These are phyloP conservation scores for Musa troglodytarum DNA, from an alignment of 176 grass and related monocot species.

Conservation along the genomic window DNA sequence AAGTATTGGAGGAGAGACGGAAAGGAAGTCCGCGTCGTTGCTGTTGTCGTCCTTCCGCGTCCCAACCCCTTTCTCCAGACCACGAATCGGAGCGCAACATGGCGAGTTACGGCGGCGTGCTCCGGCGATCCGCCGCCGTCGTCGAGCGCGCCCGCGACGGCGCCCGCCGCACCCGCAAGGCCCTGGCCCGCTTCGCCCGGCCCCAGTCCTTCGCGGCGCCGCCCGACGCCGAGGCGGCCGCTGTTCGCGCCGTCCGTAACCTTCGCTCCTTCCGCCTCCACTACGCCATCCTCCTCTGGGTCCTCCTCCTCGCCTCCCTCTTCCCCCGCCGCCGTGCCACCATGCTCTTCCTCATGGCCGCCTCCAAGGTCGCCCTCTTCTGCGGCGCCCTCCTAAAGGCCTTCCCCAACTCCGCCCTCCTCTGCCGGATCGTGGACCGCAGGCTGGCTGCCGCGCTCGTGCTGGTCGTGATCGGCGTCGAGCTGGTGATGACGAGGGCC, in stretches of 20 bases:
- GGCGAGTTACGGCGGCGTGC: slow-evolving; percentile 39
- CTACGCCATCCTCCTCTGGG: slow-evolving; percentile 60
- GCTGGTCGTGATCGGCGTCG: slow-evolving; percentile 43
- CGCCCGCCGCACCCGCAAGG: slow-evolving; percentile 22
- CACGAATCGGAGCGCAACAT: not conserved
- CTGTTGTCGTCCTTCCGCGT: no score
- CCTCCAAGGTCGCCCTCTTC: slow-evolving; percentile 59
- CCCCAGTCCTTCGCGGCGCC: slow-evolving; percentile 40
- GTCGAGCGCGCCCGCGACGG: slow-evolving; percentile 44
- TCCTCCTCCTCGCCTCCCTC: slow-evolving; percentile 50
- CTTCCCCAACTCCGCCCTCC: slow-evolving; percentile 48
- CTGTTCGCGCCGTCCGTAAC: slow-evolving; percentile 73
- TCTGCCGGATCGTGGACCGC: slow-evolving; percentile 59
- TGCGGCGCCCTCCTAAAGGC: slow-evolving; percentile 48
- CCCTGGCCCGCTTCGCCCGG: slow-evolving; percentile 46
- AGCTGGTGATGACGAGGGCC: slow-evolving; percentile 45
- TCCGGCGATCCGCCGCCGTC: slow-evolving; percentile 34
- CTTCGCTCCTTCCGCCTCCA: slow-evolving; percentile 58
- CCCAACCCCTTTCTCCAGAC: no score
- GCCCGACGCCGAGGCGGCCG: slow-evolving; percentile 53
- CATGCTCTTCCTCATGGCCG: slow-evolving; percentile 81
- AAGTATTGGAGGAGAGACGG: not conserved
- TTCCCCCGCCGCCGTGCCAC: slow-evolving; percentile 46
- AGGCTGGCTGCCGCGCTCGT: slow-evolving; percentile 42
- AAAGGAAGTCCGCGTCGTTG: no score